Evolutionary conservation across 2,329 filamentous ascomycete species (phyloP), one percentile per base, ranked within the genome.

Genomic region (Lecanicillium sp.): DNA sequence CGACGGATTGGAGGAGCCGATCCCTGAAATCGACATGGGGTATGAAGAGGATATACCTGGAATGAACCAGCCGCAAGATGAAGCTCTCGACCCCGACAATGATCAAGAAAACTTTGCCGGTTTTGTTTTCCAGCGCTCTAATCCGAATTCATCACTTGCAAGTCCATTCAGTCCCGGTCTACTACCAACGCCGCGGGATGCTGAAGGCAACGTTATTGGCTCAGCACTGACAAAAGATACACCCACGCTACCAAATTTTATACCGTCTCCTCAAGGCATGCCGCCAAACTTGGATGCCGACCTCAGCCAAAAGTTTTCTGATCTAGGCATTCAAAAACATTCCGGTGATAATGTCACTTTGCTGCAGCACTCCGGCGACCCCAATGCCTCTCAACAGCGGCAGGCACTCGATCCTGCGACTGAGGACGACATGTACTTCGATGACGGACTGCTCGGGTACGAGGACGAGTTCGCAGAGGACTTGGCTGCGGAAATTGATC

Each of bases 391-490:
- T 25, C 22, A 25, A 11, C 6, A 13, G n/a, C 10, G 38, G 38
- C 25, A 35, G 29, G 19, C 30, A 37, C 14, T 43, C 27, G 11
- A 29, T 13, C 32, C 33, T 36, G 25, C 14, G 6, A 14, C 62
- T 36, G 70, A 76, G 25, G 78, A 82, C 47, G 81, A 86, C 46
- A 62, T 85, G 20, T 86, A 85, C 54, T 87, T 81, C 51, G 79
- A 84, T 45, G 78, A 79, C 51, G 80, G 79, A 3, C 59, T 77
- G 47, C 68, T 72, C 12, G 69, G 41, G 59, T 75, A 51, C 39
- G 62, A 66, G 29, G 53, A 57, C 15, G 62, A 65, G 37, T 71
- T 74, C 48, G 64, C 68, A 7, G 66, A 65, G 41, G 64, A 67
- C 36, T 62, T 69, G 3, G 66, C 59, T 18, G 53, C 50, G 4